Conservation (phyloP, 495 filamentous ascomycete genomes). For the Aspergillus bridgeri region DNA sequence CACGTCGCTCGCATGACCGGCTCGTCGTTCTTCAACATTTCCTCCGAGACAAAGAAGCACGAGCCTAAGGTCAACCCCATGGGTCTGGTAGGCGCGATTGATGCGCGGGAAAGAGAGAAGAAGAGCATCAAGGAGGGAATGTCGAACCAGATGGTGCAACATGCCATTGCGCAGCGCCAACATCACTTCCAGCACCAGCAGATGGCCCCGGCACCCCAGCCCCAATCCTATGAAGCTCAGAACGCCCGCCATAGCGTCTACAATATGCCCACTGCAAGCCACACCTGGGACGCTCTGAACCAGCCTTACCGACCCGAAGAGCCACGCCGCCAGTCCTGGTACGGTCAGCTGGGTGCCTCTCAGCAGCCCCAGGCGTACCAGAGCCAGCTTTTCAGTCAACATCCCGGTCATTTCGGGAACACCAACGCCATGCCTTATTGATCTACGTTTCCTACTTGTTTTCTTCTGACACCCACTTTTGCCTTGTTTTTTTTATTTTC, state of each 20-base stretch:
- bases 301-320: constrained; percentile 33
- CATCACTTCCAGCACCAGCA: constrained; percentile 49
- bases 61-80: constrained; percentile 43
- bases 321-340: constrained; percentile 41
- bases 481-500: neutral
- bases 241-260: constrained; percentile 26
- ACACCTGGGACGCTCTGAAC: constrained; percentile 42
- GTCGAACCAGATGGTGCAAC: constrained; percentile 68
- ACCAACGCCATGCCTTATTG: constrained; percentile 24
- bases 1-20: constrained; percentile 87
- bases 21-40: constrained; percentile 73
- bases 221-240: constrained; percentile 10
- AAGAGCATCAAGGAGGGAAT: constrained; percentile 67
- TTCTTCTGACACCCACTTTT: too few species aligned
- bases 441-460: constrained; percentile 1
- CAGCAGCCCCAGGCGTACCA: constrained; percentile 26
- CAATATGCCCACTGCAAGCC: constrained; percentile 40
- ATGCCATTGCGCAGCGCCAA: constrained; percentile 73
- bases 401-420: constrained; percentile 25
- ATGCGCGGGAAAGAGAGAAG: constrained; percentile 71
- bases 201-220: constrained; percentile 7
- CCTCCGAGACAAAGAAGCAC: constrained; percentile 46
- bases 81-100: constrained; percentile 73
- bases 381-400: constrained; percentile 26
- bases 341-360: constrained; percentile 27